Conservation (phyloP, 176 grass and related monocot species). For the Bromus sterilis region DNA sequence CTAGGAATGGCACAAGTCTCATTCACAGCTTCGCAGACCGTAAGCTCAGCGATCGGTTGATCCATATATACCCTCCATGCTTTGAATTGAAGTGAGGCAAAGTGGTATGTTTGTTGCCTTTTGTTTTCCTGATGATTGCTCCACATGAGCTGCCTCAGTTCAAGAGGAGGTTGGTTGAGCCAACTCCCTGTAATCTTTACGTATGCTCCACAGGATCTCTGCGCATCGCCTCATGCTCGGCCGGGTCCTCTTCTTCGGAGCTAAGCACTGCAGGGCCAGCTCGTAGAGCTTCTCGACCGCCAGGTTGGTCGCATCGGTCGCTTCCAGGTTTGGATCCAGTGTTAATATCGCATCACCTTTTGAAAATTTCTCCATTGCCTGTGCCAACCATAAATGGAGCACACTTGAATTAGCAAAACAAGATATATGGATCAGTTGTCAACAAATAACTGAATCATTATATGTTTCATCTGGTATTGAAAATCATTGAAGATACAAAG, state of each 20-base stretch:
- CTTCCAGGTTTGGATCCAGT: slow-evolving; percentile 55
- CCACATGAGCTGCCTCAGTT: slow-evolving; percentile 23
- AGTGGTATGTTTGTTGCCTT: background rate
- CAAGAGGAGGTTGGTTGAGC: slow-evolving; percentile 13
- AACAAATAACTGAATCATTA: background rate
- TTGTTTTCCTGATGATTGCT: slow-evolving; percentile 1
- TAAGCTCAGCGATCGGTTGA: background rate
- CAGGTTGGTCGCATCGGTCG: slow-evolving; percentile 35
- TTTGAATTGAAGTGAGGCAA: slow-evolving; percentile 41
- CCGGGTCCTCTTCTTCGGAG: slow-evolving; percentile 43
- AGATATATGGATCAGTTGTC: background rate
- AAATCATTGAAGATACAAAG: background rate
- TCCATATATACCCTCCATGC: background rate
- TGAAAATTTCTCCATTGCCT: slow-evolving; percentile 72
- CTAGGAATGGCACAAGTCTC: slow-evolving; percentile 6
- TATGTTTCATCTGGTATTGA: background rate
- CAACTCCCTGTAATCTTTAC: slow-evolving; percentile 65
- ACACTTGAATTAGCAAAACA: background rate
- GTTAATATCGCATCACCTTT: slow-evolving; percentile 51
- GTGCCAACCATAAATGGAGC: background rate
- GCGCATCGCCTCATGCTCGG: slow-evolving; percentile 68
- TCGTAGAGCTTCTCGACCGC: slow-evolving; percentile 58
- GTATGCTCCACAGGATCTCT: slow-evolving; percentile 74
- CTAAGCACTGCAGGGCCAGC: slow-evolving; percentile 53
- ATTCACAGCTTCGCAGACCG: background rate